Base-by-base conservation (phyloP, 768 basidiomycete genomes). In the Rhizopogon salebrosus region DNA sequence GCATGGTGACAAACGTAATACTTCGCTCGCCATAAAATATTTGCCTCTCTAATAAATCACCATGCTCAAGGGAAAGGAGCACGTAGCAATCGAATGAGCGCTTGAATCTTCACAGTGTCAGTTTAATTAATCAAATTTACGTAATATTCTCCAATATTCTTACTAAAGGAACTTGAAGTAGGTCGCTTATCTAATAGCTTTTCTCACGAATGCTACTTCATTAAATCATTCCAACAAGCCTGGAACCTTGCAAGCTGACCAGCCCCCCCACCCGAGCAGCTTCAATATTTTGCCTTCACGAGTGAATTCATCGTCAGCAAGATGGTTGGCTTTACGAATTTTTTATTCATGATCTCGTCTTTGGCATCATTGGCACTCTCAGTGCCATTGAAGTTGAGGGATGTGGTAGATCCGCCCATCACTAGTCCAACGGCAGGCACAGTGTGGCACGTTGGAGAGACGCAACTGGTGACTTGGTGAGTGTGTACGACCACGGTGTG, bases 381-480 rank as follows among this genome's bases (percentile, higher is more conserved):
- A 22, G 54, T 67, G 14, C 75, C 75, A 38, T 43, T 76, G 9
- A 55, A 31, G 1, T 14, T 26, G 51, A 71, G 80, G 53, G 78
- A 80, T 53, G 79, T 80, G 34, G 76, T 72, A 23, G 67, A 62
- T 36, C 80, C 81, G 1, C 78, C 75, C 4, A 69, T 81, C 56
- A 72, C 71, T 38, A 73, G 65, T 54, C 80, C 80, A 14, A 66
- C 62, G 9, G 62, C 67, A 0, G 58, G 58, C 10, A 71, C 75
- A 4, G 65, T 77, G 26, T 81, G 79, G 81, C 60, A 62, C 24
- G 68, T 76, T 11, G 77, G 77, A 5, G 53, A 74, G 48, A 66
- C 56, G 1, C 64, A 77, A 48, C 78, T 71, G 8, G 79, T 82
- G 18, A 80, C 78, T 18, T 82, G 80, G 80, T 76, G 58, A n/a